Conservation (phyloP, 1,284 basidiomycete genomes). For the Lentinula novae-zelandiae region DNA sequence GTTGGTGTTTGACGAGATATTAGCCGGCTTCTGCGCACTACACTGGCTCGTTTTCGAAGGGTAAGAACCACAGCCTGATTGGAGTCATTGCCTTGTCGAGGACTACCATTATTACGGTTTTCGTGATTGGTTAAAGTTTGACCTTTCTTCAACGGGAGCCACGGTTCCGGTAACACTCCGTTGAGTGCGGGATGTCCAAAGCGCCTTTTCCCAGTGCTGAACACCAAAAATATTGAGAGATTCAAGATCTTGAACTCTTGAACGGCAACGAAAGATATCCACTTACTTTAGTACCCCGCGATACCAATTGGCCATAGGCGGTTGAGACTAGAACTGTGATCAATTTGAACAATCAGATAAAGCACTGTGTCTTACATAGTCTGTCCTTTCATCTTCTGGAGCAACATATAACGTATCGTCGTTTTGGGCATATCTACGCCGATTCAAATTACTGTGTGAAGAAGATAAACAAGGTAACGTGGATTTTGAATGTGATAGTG, state of each 20-base stretch:
- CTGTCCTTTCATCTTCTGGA: slow-evolving; percentile 84
- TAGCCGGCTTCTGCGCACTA: slow-evolving; percentile 34
- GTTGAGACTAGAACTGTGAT: slow-evolving; percentile 64
- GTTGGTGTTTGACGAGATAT: slow-evolving; percentile 1
- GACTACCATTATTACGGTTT: slow-evolving; percentile 29
- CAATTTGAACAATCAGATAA: neutral
- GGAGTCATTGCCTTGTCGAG: slow-evolving; percentile 30
- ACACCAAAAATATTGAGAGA: slow-evolving; percentile 3
- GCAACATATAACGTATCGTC: slow-evolving; percentile 95
- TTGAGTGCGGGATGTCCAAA: slow-evolving; percentile 91
- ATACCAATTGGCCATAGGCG: slow-evolving; percentile 93
- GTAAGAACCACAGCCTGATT: slow-evolving; percentile 73
- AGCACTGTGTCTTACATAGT: slow-evolving; percentile 61
- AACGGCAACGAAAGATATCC: neutral
- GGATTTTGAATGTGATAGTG: slow-evolving; percentile 6
- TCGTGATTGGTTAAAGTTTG: slow-evolving; percentile 62
- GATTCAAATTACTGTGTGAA: slow-evolving; percentile 66
- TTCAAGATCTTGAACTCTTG: neutral
- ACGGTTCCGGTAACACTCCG: slow-evolving; percentile 84
- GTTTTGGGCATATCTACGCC: slow-evolving; percentile 83
- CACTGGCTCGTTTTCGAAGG: slow-evolving; percentile 62
- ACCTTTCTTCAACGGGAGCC: slow-evolving; percentile 84
- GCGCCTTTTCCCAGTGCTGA: slow-evolving; percentile 79
- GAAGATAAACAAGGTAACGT: neutral
- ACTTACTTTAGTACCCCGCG: slow-evolving; percentile 83